Evolutionary conservation across 768 basidiomycete genomes (phyloP).

Genomic region (Auricularia heimuer): DNA sequence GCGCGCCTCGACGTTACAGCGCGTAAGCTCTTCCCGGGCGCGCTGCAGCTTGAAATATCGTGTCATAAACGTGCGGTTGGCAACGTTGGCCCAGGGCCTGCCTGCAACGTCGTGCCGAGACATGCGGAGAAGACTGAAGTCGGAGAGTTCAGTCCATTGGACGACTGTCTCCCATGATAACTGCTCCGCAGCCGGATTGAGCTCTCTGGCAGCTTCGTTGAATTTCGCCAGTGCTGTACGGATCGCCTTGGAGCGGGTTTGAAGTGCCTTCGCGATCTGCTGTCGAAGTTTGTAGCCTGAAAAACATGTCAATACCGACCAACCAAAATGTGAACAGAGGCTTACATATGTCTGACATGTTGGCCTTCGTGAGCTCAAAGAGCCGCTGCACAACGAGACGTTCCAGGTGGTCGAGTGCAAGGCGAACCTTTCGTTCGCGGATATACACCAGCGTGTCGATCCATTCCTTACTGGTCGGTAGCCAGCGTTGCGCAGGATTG

Average conservation of each 20-base stretch:
- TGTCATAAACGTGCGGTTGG: constrained; percentile 26
- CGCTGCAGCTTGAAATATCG: constrained; percentile 21
- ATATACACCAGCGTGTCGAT: not conserved
- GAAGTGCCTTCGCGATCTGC: constrained; percentile 26
- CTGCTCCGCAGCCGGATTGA: constrained; percentile 5
- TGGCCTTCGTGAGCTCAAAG: constrained; percentile 22
- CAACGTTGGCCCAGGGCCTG: constrained; percentile 22
- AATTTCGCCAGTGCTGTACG: constrained; percentile 21
- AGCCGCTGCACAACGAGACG: constrained; percentile 21
- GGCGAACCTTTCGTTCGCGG: constrained; percentile 10
- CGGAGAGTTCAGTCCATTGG: constrained; percentile 12
- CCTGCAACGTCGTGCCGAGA: constrained; percentile 15
- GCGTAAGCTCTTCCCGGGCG: constrained; percentile 23
- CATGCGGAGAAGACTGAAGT: constrained; percentile 23
- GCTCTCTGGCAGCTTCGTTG: constrained; percentile 19
- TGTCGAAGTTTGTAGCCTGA: constrained; percentile 27
- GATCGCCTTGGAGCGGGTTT: constrained; percentile 23
- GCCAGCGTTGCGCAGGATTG: not conserved
- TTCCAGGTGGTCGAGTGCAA: constrained; percentile 21
- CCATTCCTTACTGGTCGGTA: not conserved
- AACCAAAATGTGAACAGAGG: not conserved
- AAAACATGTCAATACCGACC: not conserved
- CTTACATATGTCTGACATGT: constrained; percentile 16
- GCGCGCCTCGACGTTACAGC: constrained; percentile 24
- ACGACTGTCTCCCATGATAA: not conserved